Evolutionary conservation across 495 filamentous ascomycete species (phyloP), one percentile per base, ranked within the genome.

Genomic region (Trichoderma virens): DNA sequence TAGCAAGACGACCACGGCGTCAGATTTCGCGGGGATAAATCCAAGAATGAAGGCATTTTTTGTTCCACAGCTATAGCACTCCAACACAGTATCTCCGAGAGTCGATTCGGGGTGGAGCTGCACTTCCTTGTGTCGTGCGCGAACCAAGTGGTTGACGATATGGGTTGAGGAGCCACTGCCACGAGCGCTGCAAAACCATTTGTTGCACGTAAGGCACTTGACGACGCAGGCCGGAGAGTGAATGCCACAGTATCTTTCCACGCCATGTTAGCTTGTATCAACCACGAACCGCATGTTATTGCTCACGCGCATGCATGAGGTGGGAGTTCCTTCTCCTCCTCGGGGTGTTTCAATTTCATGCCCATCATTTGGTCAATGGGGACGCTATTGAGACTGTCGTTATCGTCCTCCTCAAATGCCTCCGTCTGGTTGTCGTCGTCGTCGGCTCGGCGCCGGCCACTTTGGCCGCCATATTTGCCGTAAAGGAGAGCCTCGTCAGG

Each of bases 31-130:
- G n/a, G 94, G 94, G 68, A 99, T 99, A 73, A 99, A 99, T 30
- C 94, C 94, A 14, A 99, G 89, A n/a, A 98, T 85, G 70, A 99
- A 99, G 61, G 97, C 94, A 76, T 99, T 99, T 75, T 98, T 99
- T 1, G 91, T 97, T 60, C 95, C 94, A 76, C 94, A 99, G 73
- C 97, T 99, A 80, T 99, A 99, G 79, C 94, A 99, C 79, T 99
- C 94, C 60, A 99, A 83, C 59, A 94, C 90, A 4, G 94, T 99
- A 74, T 99, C 94, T 56, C 94, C 94, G 32, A 99, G 88, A n/a
- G 92, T 88, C 16, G 95, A 98, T 68, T 85, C 86, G 1, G 95
- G 92, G 74, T 99, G 94, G 38, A 99, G 85, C 70, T 97, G 94
- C 23, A 99, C 94, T 79, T 99, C 94, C 82, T 98, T 98, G 77